A percentile compares a stretch with the other conserved stretches of the same genome.
Evolutionary conservation across 2,329 filamentous ascomycete genomes (phyloP).

Genomic region (Nemania sp.): DNA sequence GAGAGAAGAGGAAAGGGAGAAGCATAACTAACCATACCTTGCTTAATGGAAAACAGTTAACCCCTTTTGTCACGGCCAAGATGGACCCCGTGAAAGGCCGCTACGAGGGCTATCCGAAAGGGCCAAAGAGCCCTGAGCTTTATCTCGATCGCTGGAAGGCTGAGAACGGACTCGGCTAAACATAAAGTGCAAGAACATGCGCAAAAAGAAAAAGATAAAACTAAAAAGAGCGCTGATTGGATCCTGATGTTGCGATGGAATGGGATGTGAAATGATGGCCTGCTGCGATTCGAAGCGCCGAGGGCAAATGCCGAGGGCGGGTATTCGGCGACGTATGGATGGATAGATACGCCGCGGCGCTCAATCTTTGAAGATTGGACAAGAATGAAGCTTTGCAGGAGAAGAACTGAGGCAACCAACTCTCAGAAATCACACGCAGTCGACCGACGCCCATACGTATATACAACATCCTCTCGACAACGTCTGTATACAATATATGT

Average conservation of each 20-base stretch:
- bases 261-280: not conserved
- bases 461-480: not conserved
- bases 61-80: slow-evolving; percentile 72
- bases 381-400: not conserved
- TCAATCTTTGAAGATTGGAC: no score
- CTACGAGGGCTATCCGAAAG: slow-evolving; percentile 55
- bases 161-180: slow-evolving; percentile 65
- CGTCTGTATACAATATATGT: slow-evolving; percentile 13
- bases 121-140: slow-evolving; percentile 62
- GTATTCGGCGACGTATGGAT: no score
- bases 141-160: slow-evolving; percentile 70
- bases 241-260: no score
- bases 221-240: no score
- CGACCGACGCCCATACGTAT: not conserved
- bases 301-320: not conserved
- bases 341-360: no score
- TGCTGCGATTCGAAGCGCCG: not conserved
- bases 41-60: slow-evolving; percentile 58
- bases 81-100: slow-evolving; percentile 57
- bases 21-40: not conserved
- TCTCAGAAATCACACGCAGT: not conserved
- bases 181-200: not conserved
- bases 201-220: no score
- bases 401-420: not conserved
- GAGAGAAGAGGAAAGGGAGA: not conserved